phyloP scores from a whole-genome alignment of 1,284 basidiomycete genomes.

The Heliocybe sulcata region DNA sequence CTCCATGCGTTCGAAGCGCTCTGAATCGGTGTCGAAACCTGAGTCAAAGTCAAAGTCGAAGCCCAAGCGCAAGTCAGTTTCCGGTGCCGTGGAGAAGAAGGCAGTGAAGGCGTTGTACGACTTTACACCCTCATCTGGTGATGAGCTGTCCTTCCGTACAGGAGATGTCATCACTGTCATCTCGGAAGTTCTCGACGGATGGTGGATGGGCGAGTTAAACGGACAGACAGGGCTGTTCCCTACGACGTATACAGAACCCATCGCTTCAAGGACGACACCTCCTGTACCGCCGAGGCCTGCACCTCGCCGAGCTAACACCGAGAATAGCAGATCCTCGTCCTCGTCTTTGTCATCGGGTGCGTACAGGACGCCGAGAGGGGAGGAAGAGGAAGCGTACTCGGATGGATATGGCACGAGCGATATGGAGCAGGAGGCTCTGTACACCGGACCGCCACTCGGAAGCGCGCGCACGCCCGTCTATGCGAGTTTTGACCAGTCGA shows the following conservation, averaged over 20 bases:
- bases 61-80: not conserved
- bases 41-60: not conserved
- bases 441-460: not conserved
- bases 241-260: conserved; percentile 56
- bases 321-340: not conserved
- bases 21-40: conserved; percentile 24
- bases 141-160: conserved; percentile 67
- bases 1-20: conserved; percentile 24
- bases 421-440: not conserved
- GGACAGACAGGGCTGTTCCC: conserved; percentile 76
- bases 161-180: conserved; percentile 72
- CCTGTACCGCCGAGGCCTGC: conserved; percentile 11
- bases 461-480: not conserved
- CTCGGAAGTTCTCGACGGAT: conserved; percentile 73
- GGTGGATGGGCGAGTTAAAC: conserved; percentile 76
- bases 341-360: not conserved
- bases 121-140: conserved; percentile 55
- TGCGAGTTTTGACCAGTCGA: conserved; percentile 27
- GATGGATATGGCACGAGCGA: not conserved
- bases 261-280: conserved; percentile 19
- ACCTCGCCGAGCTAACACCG: not conserved
- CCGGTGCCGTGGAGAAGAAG: conserved; percentile 27
- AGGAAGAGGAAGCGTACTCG: not conserved
- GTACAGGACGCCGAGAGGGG: not conserved
- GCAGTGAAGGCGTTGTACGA: conserved; percentile 66